These are phyloP conservation scores for Quercus rubra DNA, from an alignment of 306 rosid genomes.

Conservation along the genomic window DNA sequence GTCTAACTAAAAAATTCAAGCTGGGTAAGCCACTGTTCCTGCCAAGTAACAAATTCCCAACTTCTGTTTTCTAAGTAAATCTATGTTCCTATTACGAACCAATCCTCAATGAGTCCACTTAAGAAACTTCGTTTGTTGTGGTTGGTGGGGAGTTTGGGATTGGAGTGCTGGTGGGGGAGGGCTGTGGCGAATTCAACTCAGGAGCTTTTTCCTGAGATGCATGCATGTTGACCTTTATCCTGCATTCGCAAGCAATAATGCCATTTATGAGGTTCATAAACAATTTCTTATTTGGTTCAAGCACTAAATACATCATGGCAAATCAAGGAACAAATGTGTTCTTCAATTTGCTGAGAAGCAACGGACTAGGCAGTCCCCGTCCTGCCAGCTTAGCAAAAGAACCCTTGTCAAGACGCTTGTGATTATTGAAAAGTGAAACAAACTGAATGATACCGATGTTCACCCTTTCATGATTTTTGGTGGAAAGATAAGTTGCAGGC, in stretches of 20 bases:
- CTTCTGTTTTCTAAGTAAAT: constrained; percentile 23
- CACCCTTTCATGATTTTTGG: not conserved
- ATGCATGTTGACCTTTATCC: constrained; percentile 91
- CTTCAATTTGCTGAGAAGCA: not conserved
- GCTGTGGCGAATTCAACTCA: constrained; percentile 27
- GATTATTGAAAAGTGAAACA: not conserved
- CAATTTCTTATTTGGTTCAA: not conserved
- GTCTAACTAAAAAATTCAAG: not conserved
- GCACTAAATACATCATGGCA: not conserved
- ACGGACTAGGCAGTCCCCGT: not conserved
- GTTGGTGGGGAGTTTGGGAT: constrained; percentile 24
- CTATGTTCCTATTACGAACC: constrained; percentile 23
- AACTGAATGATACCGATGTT: not conserved
- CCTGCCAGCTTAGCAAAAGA: not conserved
- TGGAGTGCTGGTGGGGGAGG: constrained; percentile 17
- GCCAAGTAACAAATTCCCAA: constrained; percentile 15
- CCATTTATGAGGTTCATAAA: not conserved
- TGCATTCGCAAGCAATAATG: constrained; percentile 36
- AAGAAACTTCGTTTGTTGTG: constrained; percentile 35
- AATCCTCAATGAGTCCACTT: constrained; percentile 31
- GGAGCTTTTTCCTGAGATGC: constrained; percentile 60
- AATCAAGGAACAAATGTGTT: not conserved
- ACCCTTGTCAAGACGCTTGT: not conserved
- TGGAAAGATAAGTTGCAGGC: not conserved
- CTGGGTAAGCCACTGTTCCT: not conserved